phyloP scores from a whole-genome alignment of 768 basidiomycete species.

The Dacryopinax spathularia region DNA sequence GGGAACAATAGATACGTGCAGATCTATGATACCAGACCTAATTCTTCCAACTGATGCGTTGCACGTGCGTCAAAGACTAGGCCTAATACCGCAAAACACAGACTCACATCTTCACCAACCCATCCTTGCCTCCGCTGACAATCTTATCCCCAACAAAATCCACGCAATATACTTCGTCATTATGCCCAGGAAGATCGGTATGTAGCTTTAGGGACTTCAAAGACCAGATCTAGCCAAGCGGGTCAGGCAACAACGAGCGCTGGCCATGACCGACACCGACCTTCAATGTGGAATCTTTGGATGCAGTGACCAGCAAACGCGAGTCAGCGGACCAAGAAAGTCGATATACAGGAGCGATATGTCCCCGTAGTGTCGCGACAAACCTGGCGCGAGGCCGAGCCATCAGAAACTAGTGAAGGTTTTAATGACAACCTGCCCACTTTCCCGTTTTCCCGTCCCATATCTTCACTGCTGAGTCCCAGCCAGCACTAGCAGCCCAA shows the following conservation, averaged over 20 bases:
- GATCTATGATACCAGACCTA: no score
- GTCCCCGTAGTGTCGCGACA: constrained; percentile 77
- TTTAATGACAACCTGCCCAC: no score
- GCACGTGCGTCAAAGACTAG: background rate
- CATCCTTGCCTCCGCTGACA: constrained; percentile 92
- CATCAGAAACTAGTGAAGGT: constrained; percentile 21
- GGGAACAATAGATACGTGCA: no score
- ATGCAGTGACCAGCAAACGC: constrained; percentile 79
- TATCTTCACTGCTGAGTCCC: constrained; percentile 78
- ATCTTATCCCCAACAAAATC: constrained; percentile 98
- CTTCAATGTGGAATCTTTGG: constrained; percentile 92
- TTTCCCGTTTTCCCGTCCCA: constrained; percentile 61
- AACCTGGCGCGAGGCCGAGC: constrained; percentile 47
- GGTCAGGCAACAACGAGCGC: background rate
- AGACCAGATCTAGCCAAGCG: constrained; percentile 73
- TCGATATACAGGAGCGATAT: constrained; percentile 88
- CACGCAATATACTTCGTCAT: constrained; percentile 96
- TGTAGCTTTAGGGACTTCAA: constrained; percentile 92
- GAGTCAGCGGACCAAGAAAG: constrained; percentile 93
- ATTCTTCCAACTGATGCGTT: constrained; percentile 1
- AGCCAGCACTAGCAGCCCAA: constrained; percentile 81
- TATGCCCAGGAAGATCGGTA: constrained; percentile 86
- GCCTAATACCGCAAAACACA: background rate
- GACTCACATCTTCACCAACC: constrained; percentile 81
- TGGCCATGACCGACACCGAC: constrained; percentile 29